phyloP scores from a whole-genome alignment of 352 stramenopile species.

The Saprolegnia diclina region DNA sequence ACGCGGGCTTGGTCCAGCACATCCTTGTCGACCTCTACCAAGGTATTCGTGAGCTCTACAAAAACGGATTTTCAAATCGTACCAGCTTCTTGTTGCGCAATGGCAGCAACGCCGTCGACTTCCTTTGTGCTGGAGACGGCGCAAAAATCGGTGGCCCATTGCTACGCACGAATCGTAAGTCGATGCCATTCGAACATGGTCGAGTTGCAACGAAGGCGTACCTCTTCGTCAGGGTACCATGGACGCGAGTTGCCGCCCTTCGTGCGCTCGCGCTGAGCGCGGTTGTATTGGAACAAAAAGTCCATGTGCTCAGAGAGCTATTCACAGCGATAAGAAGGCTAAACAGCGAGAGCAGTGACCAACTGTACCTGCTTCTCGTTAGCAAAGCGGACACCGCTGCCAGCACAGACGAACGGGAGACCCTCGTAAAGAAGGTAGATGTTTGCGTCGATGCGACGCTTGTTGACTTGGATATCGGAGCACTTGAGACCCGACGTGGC shows the following conservation, averaged over 20 bases:
- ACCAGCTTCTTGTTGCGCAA: conserved; percentile 41
- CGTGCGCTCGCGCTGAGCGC: conserved; percentile 68
- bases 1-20: conserved; percentile 61
- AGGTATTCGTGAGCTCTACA: conserved; percentile 55
- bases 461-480: conserved; percentile 53
- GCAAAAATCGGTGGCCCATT: conserved; percentile 74
- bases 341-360: not conserved
- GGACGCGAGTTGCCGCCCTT: conserved; percentile 75
- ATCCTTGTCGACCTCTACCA: conserved; percentile 47
- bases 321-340: not conserved
- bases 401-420: conserved; percentile 69
- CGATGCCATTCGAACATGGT: not conserved
- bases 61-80: conserved; percentile 42
- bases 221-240: conserved; percentile 75
- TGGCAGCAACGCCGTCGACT: conserved; percentile 34
- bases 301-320: conserved; percentile 69
- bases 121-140: conserved; percentile 22
- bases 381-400: conserved; percentile 68
- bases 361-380: conserved; percentile 47
- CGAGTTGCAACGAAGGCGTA: not conserved
- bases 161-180: conserved; percentile 22
- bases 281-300: conserved; percentile 85
- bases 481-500: conserved; percentile 1
- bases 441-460: conserved; percentile 79
- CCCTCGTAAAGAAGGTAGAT: conserved; percentile 81